Conservation (phyloP, 192 early-diverging fungal genomes). For the Backusella australiensis region DNA sequence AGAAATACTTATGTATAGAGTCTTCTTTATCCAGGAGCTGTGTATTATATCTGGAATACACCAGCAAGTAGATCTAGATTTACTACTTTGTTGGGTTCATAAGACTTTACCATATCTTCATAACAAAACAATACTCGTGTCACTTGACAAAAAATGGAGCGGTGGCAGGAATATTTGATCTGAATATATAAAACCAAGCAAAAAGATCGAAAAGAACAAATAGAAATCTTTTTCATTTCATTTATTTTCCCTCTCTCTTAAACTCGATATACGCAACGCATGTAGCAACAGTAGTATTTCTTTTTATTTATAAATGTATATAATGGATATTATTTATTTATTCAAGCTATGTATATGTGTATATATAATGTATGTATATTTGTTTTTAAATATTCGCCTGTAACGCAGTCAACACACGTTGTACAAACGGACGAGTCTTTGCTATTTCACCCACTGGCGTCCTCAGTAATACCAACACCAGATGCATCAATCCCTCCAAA, state of each 20-base stretch:
- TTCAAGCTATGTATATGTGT: background rate
- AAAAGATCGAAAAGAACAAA: background rate
- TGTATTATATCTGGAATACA: no score
- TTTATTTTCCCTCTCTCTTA: no score
- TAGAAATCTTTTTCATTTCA: background rate
- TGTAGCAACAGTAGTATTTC: background rate
- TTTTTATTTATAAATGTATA: background rate
- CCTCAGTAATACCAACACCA: conserved; percentile 19
- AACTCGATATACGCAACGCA: no score
- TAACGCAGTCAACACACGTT: conserved; percentile 14
- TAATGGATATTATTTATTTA: background rate
- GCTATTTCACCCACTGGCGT: conserved; percentile 36
- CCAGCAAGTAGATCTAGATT: no score
- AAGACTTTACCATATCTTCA: no score
- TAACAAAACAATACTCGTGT: no score
- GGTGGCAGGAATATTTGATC: no score
- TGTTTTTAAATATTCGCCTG: background rate
- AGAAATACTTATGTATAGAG: no score
- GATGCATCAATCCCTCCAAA: conserved; percentile 17
- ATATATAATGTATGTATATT: background rate
- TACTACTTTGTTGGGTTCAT: no score
- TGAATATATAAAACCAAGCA: background rate
- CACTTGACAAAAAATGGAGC: no score
- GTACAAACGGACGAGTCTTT: conserved; percentile 30
- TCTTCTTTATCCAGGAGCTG: no score